Percentiles rank a stretch among this genome's conserved stretches.
Conservation (phyloP, 2,329 filamentous ascomycete genomes). For the Elsinoe batatas region DNA sequence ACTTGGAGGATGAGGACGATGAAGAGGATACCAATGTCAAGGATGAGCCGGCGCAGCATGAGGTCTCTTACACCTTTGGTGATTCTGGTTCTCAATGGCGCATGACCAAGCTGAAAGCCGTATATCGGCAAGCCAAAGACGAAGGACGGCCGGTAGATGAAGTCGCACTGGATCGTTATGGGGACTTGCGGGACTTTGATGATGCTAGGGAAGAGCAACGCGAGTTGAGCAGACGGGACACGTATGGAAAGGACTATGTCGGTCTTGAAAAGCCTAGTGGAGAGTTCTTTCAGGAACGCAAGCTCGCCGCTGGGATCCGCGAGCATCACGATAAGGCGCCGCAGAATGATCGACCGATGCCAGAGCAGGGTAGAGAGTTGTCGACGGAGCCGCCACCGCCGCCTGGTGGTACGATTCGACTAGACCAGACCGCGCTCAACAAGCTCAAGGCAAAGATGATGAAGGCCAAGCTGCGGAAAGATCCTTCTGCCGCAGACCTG, state of each 20-base stretch:
- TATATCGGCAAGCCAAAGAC: slow-evolving; percentile 71
- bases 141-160: slow-evolving; percentile 66
- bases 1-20: slow-evolving; percentile 51
- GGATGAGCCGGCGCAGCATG: slow-evolving; percentile 45
- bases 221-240: slow-evolving; percentile 73
- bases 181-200: slow-evolving; percentile 74
- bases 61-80: slow-evolving; percentile 76
- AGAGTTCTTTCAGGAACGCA: slow-evolving; percentile 72
- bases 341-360: slow-evolving; percentile 21
- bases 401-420: slow-evolving; percentile 34
- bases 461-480: slow-evolving; percentile 80
- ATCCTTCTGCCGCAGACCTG: slow-evolving; percentile 63
- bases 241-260: slow-evolving; percentile 77
- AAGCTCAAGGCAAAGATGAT: slow-evolving; percentile 87
- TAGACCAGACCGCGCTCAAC: slow-evolving; percentile 77
- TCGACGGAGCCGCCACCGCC: slow-evolving; percentile 43
- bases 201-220: slow-evolving; percentile 85
- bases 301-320: slow-evolving; percentile 46
- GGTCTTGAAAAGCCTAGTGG: slow-evolving; percentile 81
- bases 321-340: slow-evolving; percentile 24
- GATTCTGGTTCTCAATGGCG: slow-evolving; percentile 88
- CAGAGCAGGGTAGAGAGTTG: slow-evolving; percentile 48
- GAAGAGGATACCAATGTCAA: slow-evolving; percentile 32
- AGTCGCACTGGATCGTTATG: slow-evolving; percentile 72
- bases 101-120: slow-evolving; percentile 85